phyloP scores from a whole-genome alignment of 805 yeast species.

The Spathaspora boniae region DNA sequence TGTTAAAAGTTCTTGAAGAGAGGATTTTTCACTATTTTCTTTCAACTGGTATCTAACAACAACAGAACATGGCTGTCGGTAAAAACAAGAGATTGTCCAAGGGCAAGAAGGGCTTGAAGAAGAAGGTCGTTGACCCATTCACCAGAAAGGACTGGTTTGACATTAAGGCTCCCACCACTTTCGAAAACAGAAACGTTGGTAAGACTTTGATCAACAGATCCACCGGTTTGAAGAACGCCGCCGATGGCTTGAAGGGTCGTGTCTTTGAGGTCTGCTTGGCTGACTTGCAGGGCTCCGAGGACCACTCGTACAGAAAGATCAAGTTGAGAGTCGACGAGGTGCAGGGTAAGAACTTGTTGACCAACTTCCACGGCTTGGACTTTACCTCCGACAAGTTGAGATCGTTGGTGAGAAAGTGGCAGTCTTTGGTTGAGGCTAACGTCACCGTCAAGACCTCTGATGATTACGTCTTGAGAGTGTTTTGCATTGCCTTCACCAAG shows the following conservation, averaged over 20 bases:
- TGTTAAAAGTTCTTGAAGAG: slow-evolving; percentile 3
- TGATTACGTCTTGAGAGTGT: slow-evolving; percentile 94
- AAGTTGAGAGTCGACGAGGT: slow-evolving; percentile 98
- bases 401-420: slow-evolving; percentile 99
- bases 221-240: slow-evolving; percentile 96
- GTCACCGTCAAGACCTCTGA: slow-evolving; percentile 98
- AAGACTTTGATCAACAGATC: slow-evolving; percentile 98
- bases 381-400: slow-evolving; percentile 97
- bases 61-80: slow-evolving; percentile 54
- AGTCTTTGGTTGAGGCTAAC: slow-evolving; percentile 95
- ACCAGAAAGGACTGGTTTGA: slow-evolving; percentile 99
- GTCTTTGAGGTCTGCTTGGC: slow-evolving; percentile 94
- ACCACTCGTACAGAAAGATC: slow-evolving; percentile 96
- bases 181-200: slow-evolving; percentile 98
- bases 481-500: slow-evolving; percentile 98
- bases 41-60: slow-evolving; percentile 7
- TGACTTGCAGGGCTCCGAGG: slow-evolving; percentile 98
- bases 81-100: slow-evolving; percentile 66
- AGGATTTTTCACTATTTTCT: slow-evolving; percentile 1
- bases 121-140: slow-evolving; percentile 99
- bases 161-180: slow-evolving; percentile 98
- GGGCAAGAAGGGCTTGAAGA: slow-evolving; percentile 97
- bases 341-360: slow-evolving; percentile 96
- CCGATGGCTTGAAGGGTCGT: slow-evolving; percentile 98
- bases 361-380: slow-evolving; percentile 99